Evolutionary conservation across 164 flowering plant species (phyloP).

Genomic region (Sedum album): DNA sequence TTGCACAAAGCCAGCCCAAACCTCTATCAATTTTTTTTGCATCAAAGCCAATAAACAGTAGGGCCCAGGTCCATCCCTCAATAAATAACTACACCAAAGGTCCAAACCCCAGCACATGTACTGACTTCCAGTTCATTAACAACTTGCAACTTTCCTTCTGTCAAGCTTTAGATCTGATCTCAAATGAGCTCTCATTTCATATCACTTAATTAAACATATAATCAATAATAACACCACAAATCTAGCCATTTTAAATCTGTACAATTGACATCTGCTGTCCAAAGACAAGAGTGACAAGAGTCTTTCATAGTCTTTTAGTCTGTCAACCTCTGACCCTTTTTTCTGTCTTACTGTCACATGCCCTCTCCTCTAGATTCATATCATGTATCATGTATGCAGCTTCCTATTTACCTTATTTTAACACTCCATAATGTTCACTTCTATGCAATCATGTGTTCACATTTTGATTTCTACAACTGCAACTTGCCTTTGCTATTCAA

Average conservation of each 20-base stretch:
- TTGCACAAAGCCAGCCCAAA: too few relatives aligned
- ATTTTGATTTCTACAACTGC: background rate
- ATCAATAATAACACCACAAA: background rate
- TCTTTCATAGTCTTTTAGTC: background rate
- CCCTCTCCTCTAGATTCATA: background rate
- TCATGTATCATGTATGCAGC: too few relatives aligned
- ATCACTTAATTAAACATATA: background rate
- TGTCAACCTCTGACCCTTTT: background rate
- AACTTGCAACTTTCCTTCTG: too few relatives aligned
- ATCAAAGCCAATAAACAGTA: too few relatives aligned
- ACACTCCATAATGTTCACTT: background rate
- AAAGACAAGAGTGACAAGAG: slow-evolving; percentile 1
- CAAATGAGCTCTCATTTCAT: background rate
- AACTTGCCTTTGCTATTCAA: background rate
- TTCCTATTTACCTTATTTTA: too few relatives aligned
- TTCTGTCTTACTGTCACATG: background rate
- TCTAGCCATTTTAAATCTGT: background rate
- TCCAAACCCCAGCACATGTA: too few relatives aligned
- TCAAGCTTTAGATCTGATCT: background rate
- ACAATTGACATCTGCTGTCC: background rate
- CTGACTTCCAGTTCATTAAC: too few relatives aligned
- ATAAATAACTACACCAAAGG: too few relatives aligned
- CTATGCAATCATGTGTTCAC: too few relatives aligned
- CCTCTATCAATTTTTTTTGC: too few relatives aligned
- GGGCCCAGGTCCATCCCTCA: too few relatives aligned